Conservation (phyloP, 495 filamentous ascomycete species). For the Trichoderma reesei region DNA sequence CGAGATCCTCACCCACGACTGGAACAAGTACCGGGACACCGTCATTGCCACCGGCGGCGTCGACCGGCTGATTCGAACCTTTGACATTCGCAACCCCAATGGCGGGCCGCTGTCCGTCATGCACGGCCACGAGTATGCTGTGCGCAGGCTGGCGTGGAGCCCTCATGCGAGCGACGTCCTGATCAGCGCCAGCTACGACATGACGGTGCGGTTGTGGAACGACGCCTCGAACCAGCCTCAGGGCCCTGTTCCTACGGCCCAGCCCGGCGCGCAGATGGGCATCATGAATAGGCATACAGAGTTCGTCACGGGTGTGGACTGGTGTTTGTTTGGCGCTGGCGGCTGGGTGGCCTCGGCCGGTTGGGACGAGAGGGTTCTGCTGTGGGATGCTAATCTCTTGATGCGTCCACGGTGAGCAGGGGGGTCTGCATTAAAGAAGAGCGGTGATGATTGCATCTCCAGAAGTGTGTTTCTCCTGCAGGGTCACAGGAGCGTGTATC, state of each 20-base stretch:
- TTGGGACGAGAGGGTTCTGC: slow-evolving; percentile 84
- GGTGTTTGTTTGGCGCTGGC: slow-evolving; percentile 91
- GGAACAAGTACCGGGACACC: slow-evolving; percentile 91
- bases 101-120: slow-evolving; percentile 63
- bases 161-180: slow-evolving; percentile 82
- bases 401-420: slow-evolving; percentile 17
- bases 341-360: slow-evolving; percentile 91
- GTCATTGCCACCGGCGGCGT: slow-evolving; percentile 82
- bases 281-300: slow-evolving; percentile 88
- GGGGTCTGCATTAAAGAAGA: background rate
- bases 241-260: slow-evolving; percentile 19
- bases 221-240: slow-evolving; percentile 49
- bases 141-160: slow-evolving; percentile 77
- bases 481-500: no score
- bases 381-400: slow-evolving; percentile 72
- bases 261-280: slow-evolving; percentile 62
- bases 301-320: slow-evolving; percentile 95
- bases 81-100: slow-evolving; percentile 68
- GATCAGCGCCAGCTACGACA: slow-evolving; percentile 87
- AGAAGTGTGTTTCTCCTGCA: no score
- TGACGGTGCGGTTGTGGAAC: slow-evolving; percentile 89
- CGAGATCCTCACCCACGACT: slow-evolving; percentile 90
- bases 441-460: background rate
- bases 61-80: slow-evolving; percentile 76
- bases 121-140: slow-evolving; percentile 81